These are phyloP conservation scores for Penicillium desertorum DNA, from an alignment of 495 filamentous ascomycete genomes.

Conservation along the genomic window DNA sequence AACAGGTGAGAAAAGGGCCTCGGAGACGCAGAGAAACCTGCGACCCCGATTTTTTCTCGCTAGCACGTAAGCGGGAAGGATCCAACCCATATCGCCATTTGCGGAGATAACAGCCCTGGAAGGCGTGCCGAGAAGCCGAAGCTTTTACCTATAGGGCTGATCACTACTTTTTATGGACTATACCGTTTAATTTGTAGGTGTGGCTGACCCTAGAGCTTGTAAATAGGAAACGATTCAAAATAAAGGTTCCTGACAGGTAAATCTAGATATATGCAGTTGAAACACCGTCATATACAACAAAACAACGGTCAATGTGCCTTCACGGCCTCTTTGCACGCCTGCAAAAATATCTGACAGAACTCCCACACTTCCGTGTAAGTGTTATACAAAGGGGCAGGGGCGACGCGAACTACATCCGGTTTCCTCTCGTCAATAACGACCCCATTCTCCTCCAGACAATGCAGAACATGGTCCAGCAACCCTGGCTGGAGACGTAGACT, in stretches of 20 bases:
- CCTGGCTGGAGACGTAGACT: slow-evolving; percentile 68
- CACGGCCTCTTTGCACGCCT: slow-evolving; percentile 40
- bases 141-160: neutral
- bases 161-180: neutral
- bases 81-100: slow-evolving; percentile 4
- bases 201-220: neutral
- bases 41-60: neutral
- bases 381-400: slow-evolving; percentile 90
- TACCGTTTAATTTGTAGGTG: neutral
- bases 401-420: slow-evolving; percentile 89
- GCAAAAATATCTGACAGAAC: slow-evolving; percentile 60
- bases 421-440: slow-evolving; percentile 86
- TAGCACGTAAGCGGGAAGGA: slow-evolving; percentile 7
- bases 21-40: neutral
- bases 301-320: slow-evolving; percentile 10
- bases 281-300: neutral
- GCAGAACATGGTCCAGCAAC: slow-evolving; percentile 67
- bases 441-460: slow-evolving; percentile 62
- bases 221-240: neutral
- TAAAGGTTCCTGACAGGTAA: neutral
- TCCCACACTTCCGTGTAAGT: slow-evolving; percentile 73
- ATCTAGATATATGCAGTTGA: neutral
- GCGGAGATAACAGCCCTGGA: slow-evolving; percentile 12
- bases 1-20: neutral
- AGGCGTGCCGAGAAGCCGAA: slow-evolving; percentile 23